Evolutionary conservation across 192 early-diverging fungal genomes (phyloP).

Genomic region (Backusella westeae): DNA sequence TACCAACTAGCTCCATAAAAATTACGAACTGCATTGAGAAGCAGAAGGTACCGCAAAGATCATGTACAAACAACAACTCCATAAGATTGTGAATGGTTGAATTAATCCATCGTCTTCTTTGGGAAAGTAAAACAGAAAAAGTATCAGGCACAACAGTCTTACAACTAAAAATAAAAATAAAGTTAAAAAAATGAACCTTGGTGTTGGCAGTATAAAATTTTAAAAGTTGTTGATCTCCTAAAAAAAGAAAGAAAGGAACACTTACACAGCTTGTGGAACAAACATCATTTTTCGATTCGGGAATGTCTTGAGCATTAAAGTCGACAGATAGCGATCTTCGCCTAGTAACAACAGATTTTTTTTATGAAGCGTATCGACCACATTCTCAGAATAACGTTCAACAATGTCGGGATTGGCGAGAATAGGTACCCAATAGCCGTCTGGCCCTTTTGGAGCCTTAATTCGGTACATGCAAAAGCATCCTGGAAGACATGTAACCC

Average conservation of each 20-base stretch:
- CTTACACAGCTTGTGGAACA: constrained; percentile 60
- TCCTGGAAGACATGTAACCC: constrained; percentile 80
- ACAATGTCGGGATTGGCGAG: constrained; percentile 82
- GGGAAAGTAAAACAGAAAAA: constrained; percentile 69
- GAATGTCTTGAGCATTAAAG: constrained; percentile 73
- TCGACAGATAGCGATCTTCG: constrained; percentile 75
- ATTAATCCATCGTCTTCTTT: constrained; percentile 90
- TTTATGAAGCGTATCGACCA: constrained; percentile 74
- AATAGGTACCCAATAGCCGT: constrained; percentile 77
- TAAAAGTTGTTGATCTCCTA: constrained; percentile 73
- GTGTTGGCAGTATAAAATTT: constrained; percentile 49
- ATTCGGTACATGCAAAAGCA: constrained; percentile 89
- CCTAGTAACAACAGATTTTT: constrained; percentile 76
- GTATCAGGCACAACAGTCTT: constrained; percentile 72
- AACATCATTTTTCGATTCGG: constrained; percentile 72
- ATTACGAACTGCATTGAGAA: constrained; percentile 96
- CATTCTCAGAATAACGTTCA: constrained; percentile 81
- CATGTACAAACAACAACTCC: constrained; percentile 77
- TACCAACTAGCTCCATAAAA: constrained; percentile 92
- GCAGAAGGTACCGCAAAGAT: constrained; percentile 89
- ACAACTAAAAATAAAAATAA: constrained; percentile 36
- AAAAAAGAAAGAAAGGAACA: constrained; percentile 61
- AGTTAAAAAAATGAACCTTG: constrained; percentile 11
- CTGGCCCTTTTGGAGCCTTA: constrained; percentile 76
- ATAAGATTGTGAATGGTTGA: constrained; percentile 85